phyloP scores from a whole-genome alignment of 495 filamentous ascomycete genomes.

The Podospora australis region DNA sequence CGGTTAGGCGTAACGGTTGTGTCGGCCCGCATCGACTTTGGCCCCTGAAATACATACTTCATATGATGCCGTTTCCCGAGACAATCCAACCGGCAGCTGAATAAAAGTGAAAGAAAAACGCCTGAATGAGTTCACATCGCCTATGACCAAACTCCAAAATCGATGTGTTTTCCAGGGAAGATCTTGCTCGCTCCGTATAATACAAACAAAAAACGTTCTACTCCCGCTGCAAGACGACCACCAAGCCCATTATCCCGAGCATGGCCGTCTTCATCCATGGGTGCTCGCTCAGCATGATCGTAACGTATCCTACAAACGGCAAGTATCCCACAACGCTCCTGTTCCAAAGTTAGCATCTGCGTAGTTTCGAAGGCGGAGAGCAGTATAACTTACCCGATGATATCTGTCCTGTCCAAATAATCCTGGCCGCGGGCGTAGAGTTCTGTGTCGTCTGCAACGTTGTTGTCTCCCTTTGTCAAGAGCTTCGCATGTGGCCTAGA shows the following conservation, averaged over 20 bases:
- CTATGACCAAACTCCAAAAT: too few species aligned
- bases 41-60: not conserved
- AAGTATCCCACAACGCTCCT: slow-evolving; percentile 84
- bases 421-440: slow-evolving; percentile 77
- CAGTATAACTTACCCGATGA: slow-evolving; percentile 57
- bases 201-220: too few species aligned
- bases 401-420: slow-evolving; percentile 78
- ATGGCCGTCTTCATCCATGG: slow-evolving; percentile 95
- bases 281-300: slow-evolving; percentile 92
- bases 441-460: slow-evolving; percentile 87
- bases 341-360: slow-evolving; percentile 1
- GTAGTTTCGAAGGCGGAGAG: not conserved
- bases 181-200: too few species aligned
- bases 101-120: not conserved
- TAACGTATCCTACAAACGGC: slow-evolving; percentile 94
- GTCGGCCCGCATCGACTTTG: not conserved
- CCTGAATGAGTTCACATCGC: not conserved
- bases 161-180: not conserved
- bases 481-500: slow-evolving; percentile 47
- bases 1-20: too few species aligned
- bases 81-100: not conserved
- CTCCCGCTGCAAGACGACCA: slow-evolving; percentile 90
- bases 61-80: not conserved
- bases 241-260: slow-evolving; percentile 88
- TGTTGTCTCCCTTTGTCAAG: slow-evolving; percentile 98